phyloP scores from a whole-genome alignment of 257 asterid genomes.

The Lycium barbarum region DNA sequence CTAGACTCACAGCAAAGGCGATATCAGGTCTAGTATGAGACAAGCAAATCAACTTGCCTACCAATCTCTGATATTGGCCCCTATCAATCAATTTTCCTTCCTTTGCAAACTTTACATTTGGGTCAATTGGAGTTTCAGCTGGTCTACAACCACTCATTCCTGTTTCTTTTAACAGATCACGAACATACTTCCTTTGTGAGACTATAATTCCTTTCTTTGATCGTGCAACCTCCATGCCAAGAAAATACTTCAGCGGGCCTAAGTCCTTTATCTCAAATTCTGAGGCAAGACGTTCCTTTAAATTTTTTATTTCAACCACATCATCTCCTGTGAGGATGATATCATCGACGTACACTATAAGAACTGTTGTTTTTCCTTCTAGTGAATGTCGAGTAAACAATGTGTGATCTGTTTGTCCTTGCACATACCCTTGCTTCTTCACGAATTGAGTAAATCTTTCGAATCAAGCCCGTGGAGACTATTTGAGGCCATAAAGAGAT shows the following conservation, averaged over 20 bases:
- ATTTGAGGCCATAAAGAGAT: too few species aligned
- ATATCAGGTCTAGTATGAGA: too few species aligned
- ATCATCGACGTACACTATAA: too few species aligned
- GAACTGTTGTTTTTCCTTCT: too few species aligned
- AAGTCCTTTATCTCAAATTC: constrained; percentile 21
- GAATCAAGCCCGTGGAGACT: too few species aligned
- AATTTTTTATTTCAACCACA: too few species aligned
- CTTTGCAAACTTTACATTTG: background rate
- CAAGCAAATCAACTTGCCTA: background rate
- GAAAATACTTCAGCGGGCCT: background rate
- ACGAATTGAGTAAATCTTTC: too few species aligned
- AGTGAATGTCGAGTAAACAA: background rate
- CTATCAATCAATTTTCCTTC: background rate
- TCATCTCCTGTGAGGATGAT: too few species aligned
- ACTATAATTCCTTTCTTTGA: background rate
- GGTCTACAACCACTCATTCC: constrained; percentile 22
- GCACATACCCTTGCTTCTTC: background rate
- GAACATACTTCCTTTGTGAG: background rate
- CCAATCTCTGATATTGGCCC: background rate
- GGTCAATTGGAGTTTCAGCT: background rate
- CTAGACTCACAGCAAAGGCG: too few species aligned
- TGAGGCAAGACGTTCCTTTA: background rate
- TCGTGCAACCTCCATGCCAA: background rate
- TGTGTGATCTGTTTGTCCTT: constrained; percentile 27
- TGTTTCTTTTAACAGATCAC: background rate